Base-by-base conservation (phyloP, 306 rosid genomes). In the Hippophae tibetana region DNA sequence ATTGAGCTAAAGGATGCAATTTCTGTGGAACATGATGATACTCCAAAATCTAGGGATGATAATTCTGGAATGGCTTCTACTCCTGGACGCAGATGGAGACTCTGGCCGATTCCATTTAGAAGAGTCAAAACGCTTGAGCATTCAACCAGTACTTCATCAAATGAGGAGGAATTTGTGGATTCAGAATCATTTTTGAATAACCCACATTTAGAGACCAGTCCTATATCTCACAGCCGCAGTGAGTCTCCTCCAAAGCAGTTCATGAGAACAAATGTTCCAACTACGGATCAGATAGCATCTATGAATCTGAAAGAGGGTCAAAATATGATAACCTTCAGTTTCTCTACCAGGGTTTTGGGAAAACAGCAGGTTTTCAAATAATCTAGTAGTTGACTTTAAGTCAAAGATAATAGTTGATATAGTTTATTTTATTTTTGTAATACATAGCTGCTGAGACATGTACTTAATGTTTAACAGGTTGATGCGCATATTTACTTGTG, bases 401-500 rank as follows among this genome's bases (percentile, higher is more conserved):
- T 46, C 48, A 11, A 31, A 62, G 48, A 56, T 69, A 57, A 26
- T 60, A 49, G 52, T 45, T 31, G 10, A 43, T 70, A 26, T 5
- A n/a, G 13, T 69, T 55, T 41, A 43, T 25, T 69, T 74, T 55
- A 43, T 13, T 2, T 65, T 57, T 48, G n/a, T 57, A 38, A 7
- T 53, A 72, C 61, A 66, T 75, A 46, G 44, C 43, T 54, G 56
- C 68, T 76, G 75, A 71, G 10, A 7, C 46, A 65, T 66, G 60
- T 49, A 58, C 23, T 27, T 65, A 61, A 26, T 60, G 1, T 62
- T 58, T 60, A 56, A 74, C 83, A 93, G 99, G 99, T 93, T 51
- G 99, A 93, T 77, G 97, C 97, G 57, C 99, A 86, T 75, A 88
- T 93, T 74, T 93, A 88, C 77, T 76, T 93, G 69, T 93, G 99